phyloP scores from a whole-genome alignment of 2,329 filamentous ascomycete species.

The Penicillium sp. region DNA sequence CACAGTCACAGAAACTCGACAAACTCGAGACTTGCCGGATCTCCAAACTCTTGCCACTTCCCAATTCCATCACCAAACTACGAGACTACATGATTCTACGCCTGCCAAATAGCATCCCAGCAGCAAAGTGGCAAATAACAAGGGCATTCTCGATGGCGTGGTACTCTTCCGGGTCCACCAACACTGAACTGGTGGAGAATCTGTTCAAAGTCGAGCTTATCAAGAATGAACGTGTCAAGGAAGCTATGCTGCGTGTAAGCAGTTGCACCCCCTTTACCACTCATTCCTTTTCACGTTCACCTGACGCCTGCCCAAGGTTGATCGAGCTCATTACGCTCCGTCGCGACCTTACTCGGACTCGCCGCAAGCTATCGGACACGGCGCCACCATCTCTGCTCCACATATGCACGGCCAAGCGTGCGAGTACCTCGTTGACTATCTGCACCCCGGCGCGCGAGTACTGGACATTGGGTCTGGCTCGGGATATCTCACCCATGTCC shows the following conservation, averaged over 20 bases:
- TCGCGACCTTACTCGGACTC: slow-evolving; percentile 66
- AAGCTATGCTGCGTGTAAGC: slow-evolving; percentile 70
- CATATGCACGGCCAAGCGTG: slow-evolving; percentile 67
- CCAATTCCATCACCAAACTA: background rate
- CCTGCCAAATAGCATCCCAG: background rate
- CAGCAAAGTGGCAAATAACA: slow-evolving; percentile 4
- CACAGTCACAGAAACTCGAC: background rate
- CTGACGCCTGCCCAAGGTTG: slow-evolving; percentile 56
- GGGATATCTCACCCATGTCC: slow-evolving; percentile 80
- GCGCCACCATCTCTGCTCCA: slow-evolving; percentile 66
- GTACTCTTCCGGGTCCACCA: slow-evolving; percentile 72
- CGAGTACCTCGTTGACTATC: slow-evolving; percentile 57
- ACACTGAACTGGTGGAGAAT: slow-evolving; percentile 72
- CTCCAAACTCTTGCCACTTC: background rate
- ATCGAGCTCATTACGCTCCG: slow-evolving; percentile 79
- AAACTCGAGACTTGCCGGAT: background rate
- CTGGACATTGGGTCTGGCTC: slow-evolving; percentile 72
- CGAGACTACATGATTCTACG: slow-evolving; percentile 11
- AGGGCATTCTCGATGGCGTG: slow-evolving; percentile 67
- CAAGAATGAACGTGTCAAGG: slow-evolving; percentile 63
- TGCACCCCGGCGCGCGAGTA: slow-evolving; percentile 54
- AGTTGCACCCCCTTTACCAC: background rate
- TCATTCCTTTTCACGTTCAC: background rate
- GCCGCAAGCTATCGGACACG: slow-evolving; percentile 63
- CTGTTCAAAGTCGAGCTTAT: slow-evolving; percentile 69